Evolutionary conservation across 169 alveolate genomes (phyloP), one percentile per base, ranked within the genome.

Genomic region (Eimeria brunetti): DNA sequence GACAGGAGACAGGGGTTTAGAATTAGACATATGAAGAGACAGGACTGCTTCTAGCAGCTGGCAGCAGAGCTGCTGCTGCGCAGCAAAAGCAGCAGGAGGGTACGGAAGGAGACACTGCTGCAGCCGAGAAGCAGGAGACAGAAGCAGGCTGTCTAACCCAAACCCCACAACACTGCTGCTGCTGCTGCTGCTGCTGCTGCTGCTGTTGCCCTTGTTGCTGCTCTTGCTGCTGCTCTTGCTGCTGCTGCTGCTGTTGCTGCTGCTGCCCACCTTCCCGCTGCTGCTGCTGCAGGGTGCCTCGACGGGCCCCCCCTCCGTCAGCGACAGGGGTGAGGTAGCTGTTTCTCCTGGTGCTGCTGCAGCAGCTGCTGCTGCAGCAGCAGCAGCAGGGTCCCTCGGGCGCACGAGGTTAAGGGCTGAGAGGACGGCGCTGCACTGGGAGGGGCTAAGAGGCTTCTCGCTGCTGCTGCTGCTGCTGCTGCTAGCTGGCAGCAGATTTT

Each of bases 321-420:
- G 8, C 22, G 78, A 3, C 8, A 67, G 44, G 1, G 49, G 49
- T 1, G 78, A 18, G 8, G 60, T 33, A n/a, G 89, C 71, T n/a
- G 30, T 46, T n/a, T 69, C 30, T 51, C 49, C 71, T 49, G 71
- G 27, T 80, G 89, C 46, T 51, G 89, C 33, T 51, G 88, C 64
- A 5, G 88, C 88, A 20, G 73, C 71, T 51, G 89, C 62, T 76
- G 86, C 62, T 76, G 73, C 51, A n/a, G 69, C 73, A 27, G 89
- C 46, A 8, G 41, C 41, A 5, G 78, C 27, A 4, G 60, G 3
- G 6, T 18, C 80, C 60, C 41, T 84, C 60, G 24, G n/a, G 91
- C 91, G 36, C 6, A 60, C 62, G 24, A 38, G 46, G 71, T 84
- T 69, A 1, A 84, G 22, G 46, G 80, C 51, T 3, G 58, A 22